Base-by-base conservation (phyloP, 148 eudicot genomes). In the Chenopodium suecicum region DNA sequence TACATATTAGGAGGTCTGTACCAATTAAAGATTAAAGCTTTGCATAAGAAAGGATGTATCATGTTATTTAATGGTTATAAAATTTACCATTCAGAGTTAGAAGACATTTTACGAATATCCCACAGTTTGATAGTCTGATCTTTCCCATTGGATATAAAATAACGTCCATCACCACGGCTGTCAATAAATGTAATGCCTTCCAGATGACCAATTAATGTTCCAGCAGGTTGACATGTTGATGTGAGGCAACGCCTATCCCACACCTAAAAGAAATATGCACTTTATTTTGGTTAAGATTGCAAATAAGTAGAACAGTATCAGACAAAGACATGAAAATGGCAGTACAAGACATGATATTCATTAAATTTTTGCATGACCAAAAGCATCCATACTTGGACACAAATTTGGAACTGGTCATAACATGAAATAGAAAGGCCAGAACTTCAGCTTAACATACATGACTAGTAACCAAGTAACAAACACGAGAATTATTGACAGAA, bases 111-210 rank as follows among this genome's bases (percentile, higher is more conserved):
- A 69, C 98, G 83, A 50, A 93, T 92, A 80, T 95, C 98, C 98
- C 98, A 95, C 41, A 95, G 90, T 81, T 95, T 95, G 68, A 88
- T 89, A 67, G 89, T 69, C 84, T 95, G 98, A 80, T 95, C 98
- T 88, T 95, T 95, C 63, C 97, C 98, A 86, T 95, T 95, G 66
- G 97, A 95, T 65, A 95, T 95, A n/a, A 95, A 89, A 80, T 95
- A 90, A 34, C 97, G 96, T 48, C 98, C 98, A 86, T 95, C 98
- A 72, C 97, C 97, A 62, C 96, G 91, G 76, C 97, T 91, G 75
- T 95, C 96, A 68, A 95, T 89, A 70, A 80, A 92, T 44, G 98
- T 95, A 84, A 95, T 89, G 76, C 98, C 98, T 86, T 93, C 96
- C 71, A 95, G 80, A 86, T 95, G 98, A 74, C 98, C 98, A 41